These are phyloP conservation scores for Lentinula lateritia DNA, from an alignment of 768 basidiomycete genomes.

Conservation along the genomic window DNA sequence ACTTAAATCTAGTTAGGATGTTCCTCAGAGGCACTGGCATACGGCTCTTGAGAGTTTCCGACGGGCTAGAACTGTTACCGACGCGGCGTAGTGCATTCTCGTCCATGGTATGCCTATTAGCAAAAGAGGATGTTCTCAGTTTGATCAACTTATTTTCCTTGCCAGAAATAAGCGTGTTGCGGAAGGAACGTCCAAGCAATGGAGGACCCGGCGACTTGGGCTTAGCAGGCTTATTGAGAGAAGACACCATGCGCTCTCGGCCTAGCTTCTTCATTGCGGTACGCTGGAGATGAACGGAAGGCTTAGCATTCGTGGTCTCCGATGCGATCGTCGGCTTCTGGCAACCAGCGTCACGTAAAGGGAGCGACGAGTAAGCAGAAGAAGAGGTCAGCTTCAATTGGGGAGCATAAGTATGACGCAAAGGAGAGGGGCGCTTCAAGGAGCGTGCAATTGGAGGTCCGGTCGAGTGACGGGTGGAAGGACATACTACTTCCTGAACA, in stretches of 20 bases:
- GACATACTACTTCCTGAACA: background rate
- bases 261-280: background rate
- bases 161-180: background rate
- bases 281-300: background rate
- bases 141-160: constrained; percentile 8
- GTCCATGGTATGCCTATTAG: constrained; percentile 24
- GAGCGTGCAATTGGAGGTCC: background rate
- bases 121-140: background rate
- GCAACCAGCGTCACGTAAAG: background rate
- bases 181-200: background rate
- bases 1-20: constrained; percentile 43
- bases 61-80: constrained; percentile 11
- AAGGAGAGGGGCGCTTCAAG: constrained; percentile 7
- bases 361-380: background rate
- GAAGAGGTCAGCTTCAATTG: background rate
- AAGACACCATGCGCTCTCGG: background rate
- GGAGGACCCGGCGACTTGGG: background rate
- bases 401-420: constrained; percentile 11
- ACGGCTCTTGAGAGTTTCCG: constrained; percentile 28
- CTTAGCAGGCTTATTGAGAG: background rate
- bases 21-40: constrained; percentile 41
- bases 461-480: background rate
- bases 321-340: background rate
- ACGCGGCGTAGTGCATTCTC: constrained; percentile 28
- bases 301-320: background rate